phyloP scores from a whole-genome alignment of 2,329 filamentous ascomycete genomes.

The Reticulascus tulasneorum region DNA sequence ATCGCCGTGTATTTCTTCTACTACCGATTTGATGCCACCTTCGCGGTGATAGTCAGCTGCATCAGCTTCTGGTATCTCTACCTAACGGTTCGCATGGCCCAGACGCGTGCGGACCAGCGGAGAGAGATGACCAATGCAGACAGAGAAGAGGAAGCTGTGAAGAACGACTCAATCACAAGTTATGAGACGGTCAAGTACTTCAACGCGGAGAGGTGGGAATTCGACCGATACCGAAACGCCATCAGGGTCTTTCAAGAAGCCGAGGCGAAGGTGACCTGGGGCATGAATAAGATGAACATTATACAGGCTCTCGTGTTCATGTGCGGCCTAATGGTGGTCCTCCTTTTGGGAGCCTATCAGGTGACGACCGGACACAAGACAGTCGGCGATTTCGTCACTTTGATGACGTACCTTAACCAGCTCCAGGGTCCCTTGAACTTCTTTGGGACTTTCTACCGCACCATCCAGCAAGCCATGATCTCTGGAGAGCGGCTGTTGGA shows the following conservation, averaged over 20 bases:
- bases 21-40: constrained; percentile 66
- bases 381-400: constrained; percentile 67
- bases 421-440: constrained; percentile 79
- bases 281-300: constrained; percentile 76
- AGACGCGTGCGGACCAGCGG: constrained; percentile 85
- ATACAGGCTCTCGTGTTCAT: constrained; percentile 79
- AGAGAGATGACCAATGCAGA: constrained; percentile 93
- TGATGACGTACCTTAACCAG: constrained; percentile 76
- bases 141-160: constrained; percentile 92
- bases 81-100: constrained; percentile 92
- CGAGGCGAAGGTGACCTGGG: constrained; percentile 72
- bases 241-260: constrained; percentile 69
- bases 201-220: constrained; percentile 79
- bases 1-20: constrained; percentile 82
- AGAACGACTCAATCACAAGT: constrained; percentile 98
- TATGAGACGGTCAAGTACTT: constrained; percentile 95
- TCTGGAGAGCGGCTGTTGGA: constrained; percentile 93
- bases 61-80: constrained; percentile 97
- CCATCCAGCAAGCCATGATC: constrained; percentile 95
- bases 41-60: constrained; percentile 82
- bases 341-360: constrained; percentile 73
- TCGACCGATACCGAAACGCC: constrained; percentile 65
- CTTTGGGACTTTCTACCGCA: constrained; percentile 92
- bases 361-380: constrained; percentile 62
- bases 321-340: constrained; percentile 66